Evolutionary conservation across 1,284 basidiomycete genomes (phyloP).

Genomic region (Puccinia horiana): DNA sequence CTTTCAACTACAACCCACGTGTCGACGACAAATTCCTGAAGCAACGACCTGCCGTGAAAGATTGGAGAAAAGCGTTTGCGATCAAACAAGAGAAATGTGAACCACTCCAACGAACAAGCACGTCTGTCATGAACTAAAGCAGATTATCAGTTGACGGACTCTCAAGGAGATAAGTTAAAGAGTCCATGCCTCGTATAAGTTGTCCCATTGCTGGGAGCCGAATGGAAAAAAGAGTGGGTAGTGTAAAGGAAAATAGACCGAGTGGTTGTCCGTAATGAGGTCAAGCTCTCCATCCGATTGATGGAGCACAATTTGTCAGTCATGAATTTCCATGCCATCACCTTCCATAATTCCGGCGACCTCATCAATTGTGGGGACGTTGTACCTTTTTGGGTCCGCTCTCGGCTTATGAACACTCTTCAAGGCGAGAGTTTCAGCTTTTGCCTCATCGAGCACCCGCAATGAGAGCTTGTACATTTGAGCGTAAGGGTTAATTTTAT

Average conservation of each 20-base stretch:
- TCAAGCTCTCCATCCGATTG: neutral
- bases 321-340: neutral
- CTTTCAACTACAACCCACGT: conserved; percentile 7
- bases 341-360: neutral
- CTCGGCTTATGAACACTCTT: neutral
- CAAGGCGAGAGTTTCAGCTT: neutral
- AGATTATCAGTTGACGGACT: neutral
- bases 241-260: neutral
- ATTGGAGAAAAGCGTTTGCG: neutral
- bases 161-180: no score
- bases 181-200: neutral
- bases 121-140: neutral
- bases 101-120: neutral
- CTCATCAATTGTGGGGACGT: neutral
- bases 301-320: neutral
- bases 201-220: conserved; percentile 27
- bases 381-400: neutral
- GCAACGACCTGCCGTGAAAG: neutral
- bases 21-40: conserved; percentile 16
- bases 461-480: neutral
- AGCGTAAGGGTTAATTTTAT: conserved; percentile 14
- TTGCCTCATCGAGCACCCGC: neutral
- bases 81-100: neutral
- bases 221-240: conserved; percentile 29
- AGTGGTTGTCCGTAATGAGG: conserved; percentile 8